Percentiles rank a stretch among this genome's conserved stretches.
Evolutionary conservation across 768 basidiomycete species (phyloP).

Genomic region (Amanita subjunquillea): DNA sequence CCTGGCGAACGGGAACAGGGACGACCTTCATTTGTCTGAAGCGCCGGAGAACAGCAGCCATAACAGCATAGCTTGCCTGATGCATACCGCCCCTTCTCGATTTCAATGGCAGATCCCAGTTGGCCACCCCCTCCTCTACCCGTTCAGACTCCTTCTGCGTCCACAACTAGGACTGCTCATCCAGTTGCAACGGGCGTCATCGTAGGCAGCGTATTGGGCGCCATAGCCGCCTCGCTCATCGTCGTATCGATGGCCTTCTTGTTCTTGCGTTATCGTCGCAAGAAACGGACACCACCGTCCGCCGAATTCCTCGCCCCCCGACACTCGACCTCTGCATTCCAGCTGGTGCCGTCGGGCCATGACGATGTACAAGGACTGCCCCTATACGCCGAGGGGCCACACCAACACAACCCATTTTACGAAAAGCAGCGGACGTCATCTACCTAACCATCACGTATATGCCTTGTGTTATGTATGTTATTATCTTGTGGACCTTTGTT

Average conservation of each 20-base stretch:
- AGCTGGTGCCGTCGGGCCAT: not conserved
- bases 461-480: not conserved
- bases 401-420: not conserved
- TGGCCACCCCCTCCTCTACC: too few relatives aligned
- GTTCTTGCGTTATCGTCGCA: constrained; percentile 30
- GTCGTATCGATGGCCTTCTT: constrained; percentile 24
- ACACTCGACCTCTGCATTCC: not conserved
- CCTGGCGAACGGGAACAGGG: constrained; percentile 67
- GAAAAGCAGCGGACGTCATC: not conserved
- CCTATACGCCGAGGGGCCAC: not conserved
- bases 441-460: not conserved
- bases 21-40: constrained; percentile 54
- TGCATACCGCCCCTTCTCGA: not conserved
- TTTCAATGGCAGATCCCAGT: not conserved
- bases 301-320: constrained; percentile 36
- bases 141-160: not conserved
- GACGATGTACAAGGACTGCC: not conserved
- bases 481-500: not conserved
- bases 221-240: constrained; percentile 27
- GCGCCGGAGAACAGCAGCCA: not conserved
- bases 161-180: not conserved
- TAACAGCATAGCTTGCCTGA: not conserved
- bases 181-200: constrained; percentile 31
- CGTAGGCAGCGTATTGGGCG: constrained; percentile 45
- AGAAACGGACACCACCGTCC: constrained; percentile 40